These are phyloP conservation scores for Primulina tabacum DNA, from an alignment of 257 asterid genomes.

Conservation along the genomic window DNA sequence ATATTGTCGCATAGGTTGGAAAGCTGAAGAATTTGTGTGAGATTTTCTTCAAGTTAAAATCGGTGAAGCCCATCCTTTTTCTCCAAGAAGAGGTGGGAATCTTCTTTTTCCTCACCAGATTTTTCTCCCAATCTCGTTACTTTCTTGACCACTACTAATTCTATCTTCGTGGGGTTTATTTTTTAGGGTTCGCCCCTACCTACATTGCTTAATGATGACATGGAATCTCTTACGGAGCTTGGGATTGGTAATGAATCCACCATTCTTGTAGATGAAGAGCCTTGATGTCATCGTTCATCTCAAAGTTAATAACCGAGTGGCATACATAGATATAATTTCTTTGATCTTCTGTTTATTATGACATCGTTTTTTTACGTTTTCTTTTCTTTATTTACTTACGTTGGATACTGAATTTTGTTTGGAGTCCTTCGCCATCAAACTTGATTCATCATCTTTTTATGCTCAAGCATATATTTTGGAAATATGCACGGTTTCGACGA, in stretches of 20 bases:
- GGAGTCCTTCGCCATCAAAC: neutral
- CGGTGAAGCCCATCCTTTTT: slow-evolving; percentile 65
- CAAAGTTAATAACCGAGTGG: neutral
- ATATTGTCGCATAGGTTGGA: slow-evolving; percentile 55
- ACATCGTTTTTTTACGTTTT: neutral
- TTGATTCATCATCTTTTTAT: too few relatives aligned
- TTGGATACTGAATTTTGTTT: neutral
- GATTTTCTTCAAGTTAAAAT: slow-evolving; percentile 89
- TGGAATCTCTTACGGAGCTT: slow-evolving; percentile 73
- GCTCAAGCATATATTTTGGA: neutral
- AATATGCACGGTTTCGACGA: too few relatives aligned
- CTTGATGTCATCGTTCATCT: slow-evolving; percentile 22
- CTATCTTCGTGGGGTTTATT: slow-evolving; percentile 12
- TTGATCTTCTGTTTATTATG: neutral
- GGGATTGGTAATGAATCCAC: slow-evolving; percentile 73
- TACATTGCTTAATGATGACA: slow-evolving; percentile 74
- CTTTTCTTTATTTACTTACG: neutral
- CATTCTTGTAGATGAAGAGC: slow-evolving; percentile 69
- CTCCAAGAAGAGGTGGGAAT: slow-evolving; percentile 73
- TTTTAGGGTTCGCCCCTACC: slow-evolving; percentile 79
- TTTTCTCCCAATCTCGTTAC: neutral
- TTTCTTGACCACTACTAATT: neutral
- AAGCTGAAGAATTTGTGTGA: slow-evolving; percentile 84
- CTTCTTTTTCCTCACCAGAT: neutral
- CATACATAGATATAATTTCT: neutral